phyloP scores from a whole-genome alignment of 2,329 filamentous ascomycete species.

The Leptographium lundbergii region DNA sequence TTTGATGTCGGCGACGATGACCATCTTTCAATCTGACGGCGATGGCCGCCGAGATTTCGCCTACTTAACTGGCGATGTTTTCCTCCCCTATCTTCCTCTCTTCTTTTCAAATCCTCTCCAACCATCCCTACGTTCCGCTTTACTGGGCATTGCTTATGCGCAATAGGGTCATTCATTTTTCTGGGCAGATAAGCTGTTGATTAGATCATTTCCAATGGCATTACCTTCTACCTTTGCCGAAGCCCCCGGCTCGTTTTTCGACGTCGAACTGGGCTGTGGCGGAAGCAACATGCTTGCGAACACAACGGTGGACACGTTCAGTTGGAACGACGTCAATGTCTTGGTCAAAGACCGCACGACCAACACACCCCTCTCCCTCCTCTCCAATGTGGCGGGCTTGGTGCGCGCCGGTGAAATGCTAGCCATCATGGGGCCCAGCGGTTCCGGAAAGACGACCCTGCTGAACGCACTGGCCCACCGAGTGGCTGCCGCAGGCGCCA shows the following conservation, averaged over 20 bases:
- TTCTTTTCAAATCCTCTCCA: not conserved
- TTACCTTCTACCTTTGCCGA: not conserved
- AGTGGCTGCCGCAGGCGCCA: slow-evolving; percentile 37
- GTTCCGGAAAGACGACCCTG: slow-evolving; percentile 70
- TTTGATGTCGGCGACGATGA: not conserved
- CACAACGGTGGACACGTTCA: not conserved
- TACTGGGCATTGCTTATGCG: too few species aligned
- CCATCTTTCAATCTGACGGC: not conserved
- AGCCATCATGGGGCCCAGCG: slow-evolving; percentile 68
- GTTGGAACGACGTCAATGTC: slow-evolving; percentile 29
- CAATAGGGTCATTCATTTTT: not conserved
- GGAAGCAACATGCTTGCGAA: not conserved
- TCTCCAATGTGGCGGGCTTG: slow-evolving; percentile 49
- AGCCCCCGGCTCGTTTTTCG: not conserved
- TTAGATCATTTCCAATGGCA: not conserved
- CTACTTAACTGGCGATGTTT: not conserved
- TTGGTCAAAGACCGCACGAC: slow-evolving; percentile 62
- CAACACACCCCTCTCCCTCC: slow-evolving; percentile 48
- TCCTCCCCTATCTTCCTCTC: not conserved
- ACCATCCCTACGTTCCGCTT: not conserved
- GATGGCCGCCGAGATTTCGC: not conserved
- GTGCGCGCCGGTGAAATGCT: slow-evolving; percentile 59
- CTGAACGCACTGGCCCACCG: slow-evolving; percentile 61
- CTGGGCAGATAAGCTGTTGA: too few species aligned
- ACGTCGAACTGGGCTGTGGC: not conserved